A percentile compares a stretch with the other conserved stretches of the same genome.
These are phyloP conservation scores for Anisodus acutangulus DNA, from an alignment of 257 asterid genomes.

Conservation along the genomic window DNA sequence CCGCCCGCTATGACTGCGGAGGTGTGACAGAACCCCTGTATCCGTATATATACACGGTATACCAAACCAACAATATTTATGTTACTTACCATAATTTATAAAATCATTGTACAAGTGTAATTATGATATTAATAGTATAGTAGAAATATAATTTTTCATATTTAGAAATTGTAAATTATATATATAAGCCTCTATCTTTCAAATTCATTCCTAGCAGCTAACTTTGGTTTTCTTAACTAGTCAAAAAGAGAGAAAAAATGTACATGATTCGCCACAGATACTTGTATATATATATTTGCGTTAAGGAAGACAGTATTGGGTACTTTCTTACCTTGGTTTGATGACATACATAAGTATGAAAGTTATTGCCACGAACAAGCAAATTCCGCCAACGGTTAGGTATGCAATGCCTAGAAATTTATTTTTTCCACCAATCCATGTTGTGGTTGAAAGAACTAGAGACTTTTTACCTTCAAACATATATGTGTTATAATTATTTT, in stretches of 20 bases:
- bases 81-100: too few species aligned
- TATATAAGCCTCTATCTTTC: too few species aligned
- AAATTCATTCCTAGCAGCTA: not conserved
- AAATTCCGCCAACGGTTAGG: slow-evolving; percentile 67
- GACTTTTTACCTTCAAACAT: slow-evolving; percentile 72
- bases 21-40: too few species aligned
- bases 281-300: not conserved
- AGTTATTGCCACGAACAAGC: slow-evolving; percentile 59
- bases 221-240: slow-evolving; percentile 6
- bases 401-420: slow-evolving; percentile 72
- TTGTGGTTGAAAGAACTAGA: slow-evolving; percentile 80
- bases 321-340: slow-evolving; percentile 66
- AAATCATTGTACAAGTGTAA: too few species aligned
- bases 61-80: too few species aligned
- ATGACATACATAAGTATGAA: slow-evolving; percentile 68
- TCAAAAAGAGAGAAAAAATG: not conserved
- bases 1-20: too few species aligned
- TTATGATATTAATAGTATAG: too few species aligned
- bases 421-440: slow-evolving; percentile 95
- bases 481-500: slow-evolving; percentile 85
- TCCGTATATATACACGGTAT: too few species aligned
- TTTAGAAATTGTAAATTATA: too few species aligned
- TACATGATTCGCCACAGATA: not conserved
- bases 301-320: not conserved
- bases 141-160: too few species aligned